Percentiles rank a stretch among this genome's conserved stretches.
Conservation (phyloP, 2,329 filamentous ascomycete species). For the Nemania bipapillata region DNA sequence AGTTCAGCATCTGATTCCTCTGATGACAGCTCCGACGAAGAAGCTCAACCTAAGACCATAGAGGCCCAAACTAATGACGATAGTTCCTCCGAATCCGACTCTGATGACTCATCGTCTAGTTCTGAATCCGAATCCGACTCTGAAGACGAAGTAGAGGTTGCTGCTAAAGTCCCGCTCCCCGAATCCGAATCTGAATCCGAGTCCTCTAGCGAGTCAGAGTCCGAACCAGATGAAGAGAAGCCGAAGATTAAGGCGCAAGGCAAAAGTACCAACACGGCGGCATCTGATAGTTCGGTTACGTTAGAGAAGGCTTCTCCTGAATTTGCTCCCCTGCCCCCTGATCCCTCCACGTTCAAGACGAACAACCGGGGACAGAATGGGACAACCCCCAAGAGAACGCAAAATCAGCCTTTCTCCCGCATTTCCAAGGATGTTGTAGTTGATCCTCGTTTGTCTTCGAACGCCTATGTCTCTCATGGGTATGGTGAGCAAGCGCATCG, state of each 20-base stretch:
- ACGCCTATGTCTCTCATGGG: constrained; percentile 83
- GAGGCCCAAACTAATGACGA: constrained; percentile 50
- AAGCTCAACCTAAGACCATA: constrained; percentile 40
- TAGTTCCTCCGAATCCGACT: constrained; percentile 54
- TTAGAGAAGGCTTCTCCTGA: constrained; percentile 65
- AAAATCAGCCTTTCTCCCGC: constrained; percentile 78
- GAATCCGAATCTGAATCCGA: constrained; percentile 59
- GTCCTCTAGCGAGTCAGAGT: constrained; percentile 51
- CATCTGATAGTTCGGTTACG: constrained; percentile 59
- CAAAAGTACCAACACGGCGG: constrained; percentile 46
- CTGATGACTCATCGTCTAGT: constrained; percentile 42
- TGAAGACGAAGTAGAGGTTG: constrained; percentile 44
- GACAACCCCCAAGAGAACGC: constrained; percentile 60
- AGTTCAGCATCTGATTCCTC: constrained; percentile 48
- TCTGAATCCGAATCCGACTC: constrained; percentile 52
- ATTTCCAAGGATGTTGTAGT: constrained; percentile 76
- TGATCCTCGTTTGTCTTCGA: constrained; percentile 76
- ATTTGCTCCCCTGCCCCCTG: constrained; percentile 64
- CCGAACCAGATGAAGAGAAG: constrained; percentile 54
- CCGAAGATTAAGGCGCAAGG: constrained; percentile 43
- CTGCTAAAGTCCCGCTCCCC: constrained; percentile 57
- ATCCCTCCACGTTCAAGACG: constrained; percentile 59
- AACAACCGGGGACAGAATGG: constrained; percentile 51
- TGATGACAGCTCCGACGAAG: constrained; percentile 47
- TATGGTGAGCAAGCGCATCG: constrained; percentile 90